These are phyloP conservation scores for Diaporthe helianthi DNA, from an alignment of 2,329 filamentous ascomycete species.

Conservation along the genomic window DNA sequence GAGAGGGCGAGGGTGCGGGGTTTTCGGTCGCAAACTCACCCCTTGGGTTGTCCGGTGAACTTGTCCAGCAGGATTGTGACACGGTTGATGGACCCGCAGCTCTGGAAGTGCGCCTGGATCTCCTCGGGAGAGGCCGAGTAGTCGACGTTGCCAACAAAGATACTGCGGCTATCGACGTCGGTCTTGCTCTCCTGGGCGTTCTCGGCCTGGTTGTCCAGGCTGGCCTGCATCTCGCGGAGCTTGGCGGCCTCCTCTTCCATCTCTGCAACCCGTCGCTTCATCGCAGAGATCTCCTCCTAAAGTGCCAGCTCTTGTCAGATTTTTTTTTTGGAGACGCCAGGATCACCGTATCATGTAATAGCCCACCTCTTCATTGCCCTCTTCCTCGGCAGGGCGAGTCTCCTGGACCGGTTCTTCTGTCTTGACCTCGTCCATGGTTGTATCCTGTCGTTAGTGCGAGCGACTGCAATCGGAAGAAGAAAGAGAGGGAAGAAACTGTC, in stretches of 20 bases:
- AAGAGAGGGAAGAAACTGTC: neutral
- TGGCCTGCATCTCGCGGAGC: constrained; percentile 85
- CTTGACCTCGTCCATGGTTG: constrained; percentile 42
- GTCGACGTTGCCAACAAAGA: constrained; percentile 98
- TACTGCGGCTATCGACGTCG: constrained; percentile 91
- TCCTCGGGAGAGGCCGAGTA: constrained; percentile 97
- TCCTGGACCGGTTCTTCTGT: constrained; percentile 44
- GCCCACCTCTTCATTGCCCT: constrained; percentile 57
- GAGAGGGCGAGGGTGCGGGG: neutral
- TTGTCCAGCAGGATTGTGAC: constrained; percentile 98
- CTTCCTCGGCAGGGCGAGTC: constrained; percentile 44
- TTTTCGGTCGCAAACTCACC: constrained; percentile 62
- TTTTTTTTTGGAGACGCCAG: constrained; percentile 33
- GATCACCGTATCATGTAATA: constrained; percentile 36
- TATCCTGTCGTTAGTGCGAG: constrained; percentile 26
- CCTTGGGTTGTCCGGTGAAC: constrained; percentile 99
- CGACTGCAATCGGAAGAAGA: neutral
- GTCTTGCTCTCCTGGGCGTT: constrained; percentile 91
- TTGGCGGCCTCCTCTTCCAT: constrained; percentile 92
- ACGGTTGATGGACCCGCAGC: constrained; percentile 94
- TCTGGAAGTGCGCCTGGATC: constrained; percentile 98
- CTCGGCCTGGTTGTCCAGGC: constrained; percentile 82
- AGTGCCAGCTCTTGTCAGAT: constrained; percentile 35
- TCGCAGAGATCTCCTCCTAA: constrained; percentile 81
- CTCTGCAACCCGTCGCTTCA: constrained; percentile 86